A percentile compares a stretch with the other conserved stretches of the same genome.
Evolutionary conservation across 2,329 filamentous ascomycete species (phyloP).

Genomic region (Bertia moriformis): DNA sequence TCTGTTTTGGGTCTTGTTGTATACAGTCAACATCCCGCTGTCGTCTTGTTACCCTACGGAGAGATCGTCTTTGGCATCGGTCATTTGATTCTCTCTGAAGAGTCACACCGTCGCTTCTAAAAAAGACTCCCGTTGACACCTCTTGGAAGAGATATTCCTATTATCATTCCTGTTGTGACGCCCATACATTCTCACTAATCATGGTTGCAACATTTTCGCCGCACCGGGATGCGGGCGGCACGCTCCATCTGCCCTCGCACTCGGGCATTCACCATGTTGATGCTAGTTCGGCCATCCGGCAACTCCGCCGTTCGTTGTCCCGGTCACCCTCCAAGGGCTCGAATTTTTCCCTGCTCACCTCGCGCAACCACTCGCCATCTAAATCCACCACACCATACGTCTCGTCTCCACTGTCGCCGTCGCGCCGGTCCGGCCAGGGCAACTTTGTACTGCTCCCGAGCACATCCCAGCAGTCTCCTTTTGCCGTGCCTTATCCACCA

Average conservation of each 20-base stretch:
- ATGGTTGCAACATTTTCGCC: slow-evolving; percentile 1
- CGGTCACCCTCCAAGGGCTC: background rate
- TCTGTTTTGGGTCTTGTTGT: too few species aligned
- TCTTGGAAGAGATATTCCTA: too few species aligned
- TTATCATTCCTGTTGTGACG: too few species aligned
- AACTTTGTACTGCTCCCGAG: background rate
- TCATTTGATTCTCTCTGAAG: too few species aligned
- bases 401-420: background rate
- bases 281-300: background rate
- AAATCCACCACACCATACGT: background rate
- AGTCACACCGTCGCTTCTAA: too few species aligned
- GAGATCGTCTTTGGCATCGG: too few species aligned
- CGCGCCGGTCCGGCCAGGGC: background rate
- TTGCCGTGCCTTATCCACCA: background rate
- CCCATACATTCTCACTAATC: too few species aligned
- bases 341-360: background rate
- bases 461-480: background rate
- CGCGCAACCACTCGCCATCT: background rate
- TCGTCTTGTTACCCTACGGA: too few species aligned
- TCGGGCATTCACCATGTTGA: slow-evolving; percentile 1
- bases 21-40: too few species aligned
- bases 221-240: slow-evolving; percentile 1
- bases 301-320: background rate
- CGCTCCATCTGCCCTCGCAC: background rate
- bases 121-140: too few species aligned